Evolutionary conservation across 306 rosid genomes (phyloP), one percentile per base, ranked within the genome.

Genomic region (Trifolium subterraneum): DNA sequence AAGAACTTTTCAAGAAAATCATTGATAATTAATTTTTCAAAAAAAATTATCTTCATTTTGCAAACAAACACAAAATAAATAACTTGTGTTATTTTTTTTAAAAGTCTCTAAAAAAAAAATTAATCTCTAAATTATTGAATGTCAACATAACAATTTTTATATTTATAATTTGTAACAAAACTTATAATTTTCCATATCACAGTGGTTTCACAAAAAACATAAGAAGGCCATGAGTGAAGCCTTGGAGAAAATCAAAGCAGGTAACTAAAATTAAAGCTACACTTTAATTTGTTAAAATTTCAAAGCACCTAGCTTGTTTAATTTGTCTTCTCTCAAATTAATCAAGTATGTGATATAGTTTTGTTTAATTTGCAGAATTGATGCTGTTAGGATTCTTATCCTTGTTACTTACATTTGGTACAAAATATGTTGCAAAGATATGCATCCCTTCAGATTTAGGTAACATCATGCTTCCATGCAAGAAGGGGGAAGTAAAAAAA

Each of bases 161-260:
- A 2, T 48, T 2, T n/a, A 48, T 48, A 2, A 48, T 48, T 16
- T 2, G 10, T 48, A n/a, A 48, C 54, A 48, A 2, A 48, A 16
- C 7, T 6, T 35, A 10, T 61, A 64, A 35, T 50, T 64, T 51
- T 9, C n/a, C 41, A 29, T 7, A 12, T 35, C 7, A 42, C 52
- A 90, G 93, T 87, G 91, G 90, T 84, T 90, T 75, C 81, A 66
- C 35, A 90, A 88, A 63, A 78, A 84, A 39, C 76, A 76, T 4
- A 90, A 90, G 84, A 87, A 87, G 79, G 92, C 97, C 58, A 76
- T 90, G 90, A 64, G 10, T 16, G 93, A 90, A 79, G 93, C 96
- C 76, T 77, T 85, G 81, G 96, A 90, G 82, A 90, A 90, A 71
- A 85, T 90, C 51, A 90, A 88, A 90, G 83, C 86, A 1, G 93